These are phyloP conservation scores for Aspergillus sp. DNA, from an alignment of 2,329 filamentous ascomycete species.

Conservation along the genomic window DNA sequence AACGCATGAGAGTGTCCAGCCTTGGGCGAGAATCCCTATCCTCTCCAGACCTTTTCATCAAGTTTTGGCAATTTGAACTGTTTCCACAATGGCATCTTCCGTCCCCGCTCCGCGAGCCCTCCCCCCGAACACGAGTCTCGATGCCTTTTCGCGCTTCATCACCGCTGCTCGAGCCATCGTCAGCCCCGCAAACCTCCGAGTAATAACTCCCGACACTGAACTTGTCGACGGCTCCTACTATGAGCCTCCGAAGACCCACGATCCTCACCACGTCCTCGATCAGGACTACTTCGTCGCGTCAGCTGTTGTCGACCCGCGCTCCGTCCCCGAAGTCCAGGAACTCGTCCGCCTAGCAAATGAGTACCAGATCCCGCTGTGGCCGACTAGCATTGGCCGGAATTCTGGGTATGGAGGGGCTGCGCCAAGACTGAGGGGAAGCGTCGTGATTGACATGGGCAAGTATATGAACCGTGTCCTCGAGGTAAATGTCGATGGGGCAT, in stretches of 20 bases:
- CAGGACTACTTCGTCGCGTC: conserved; percentile 1
- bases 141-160: too few relatives aligned
- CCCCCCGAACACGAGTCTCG: too few relatives aligned
- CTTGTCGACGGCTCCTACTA: not conserved
- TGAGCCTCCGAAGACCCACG: not conserved
- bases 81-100: too few relatives aligned
- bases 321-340: not conserved
- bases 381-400: conserved; percentile 39
- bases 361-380: not conserved
- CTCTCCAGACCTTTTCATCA: too few relatives aligned
- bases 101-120: too few relatives aligned
- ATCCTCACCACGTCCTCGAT: not conserved
- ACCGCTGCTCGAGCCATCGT: too few relatives aligned
- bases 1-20: too few relatives aligned
- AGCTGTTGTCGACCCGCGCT: not conserved
- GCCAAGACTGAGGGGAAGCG: conserved; percentile 49
- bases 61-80: too few relatives aligned
- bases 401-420: conserved; percentile 58
- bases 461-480: conserved; percentile 58
- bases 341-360: conserved; percentile 1
- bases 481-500: conserved; percentile 57
- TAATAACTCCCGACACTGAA: not conserved
- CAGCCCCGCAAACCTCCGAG: too few relatives aligned
- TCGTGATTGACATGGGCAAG: conserved; percentile 50
- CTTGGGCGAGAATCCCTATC: too few relatives aligned